Evolutionary conservation across 441 rosid species (phyloP).

Genomic region (Bruguiera hainesii): DNA sequence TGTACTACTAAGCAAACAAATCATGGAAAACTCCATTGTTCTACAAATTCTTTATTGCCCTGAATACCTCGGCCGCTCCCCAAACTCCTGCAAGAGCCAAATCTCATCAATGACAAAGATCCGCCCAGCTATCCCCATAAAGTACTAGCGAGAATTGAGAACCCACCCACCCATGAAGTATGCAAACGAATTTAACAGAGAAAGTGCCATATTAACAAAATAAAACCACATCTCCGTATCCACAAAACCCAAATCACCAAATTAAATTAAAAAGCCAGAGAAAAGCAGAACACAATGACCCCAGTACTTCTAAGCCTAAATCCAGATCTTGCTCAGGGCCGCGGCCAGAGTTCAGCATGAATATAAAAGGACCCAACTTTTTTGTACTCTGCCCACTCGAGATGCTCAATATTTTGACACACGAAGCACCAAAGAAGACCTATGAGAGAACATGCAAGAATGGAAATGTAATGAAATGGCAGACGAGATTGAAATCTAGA

Average conservation of each 20-base stretch:
- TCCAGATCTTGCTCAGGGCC: slow-evolving; percentile 35
- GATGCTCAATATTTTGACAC: not conserved
- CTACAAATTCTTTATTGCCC: slow-evolving; percentile 16
- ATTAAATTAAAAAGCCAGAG: not conserved
- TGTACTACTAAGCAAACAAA: slow-evolving; percentile 27
- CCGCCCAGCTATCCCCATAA: not conserved
- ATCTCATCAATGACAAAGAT: slow-evolving; percentile 1
- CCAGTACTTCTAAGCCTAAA: slow-evolving; percentile 10
- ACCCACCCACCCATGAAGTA: not conserved
- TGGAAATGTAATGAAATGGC: slow-evolving; percentile 9
- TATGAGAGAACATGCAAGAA: not conserved
- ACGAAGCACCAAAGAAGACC: slow-evolving; percentile 13
- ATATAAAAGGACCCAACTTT: not conserved
- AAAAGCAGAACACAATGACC: slow-evolving; percentile 9
- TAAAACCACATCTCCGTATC: not conserved
- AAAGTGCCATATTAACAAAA: not conserved
- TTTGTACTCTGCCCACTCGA: not conserved
- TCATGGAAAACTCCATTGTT: slow-evolving; percentile 38
- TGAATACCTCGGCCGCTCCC: slow-evolving; percentile 22
- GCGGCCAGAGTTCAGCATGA: slow-evolving; percentile 1
- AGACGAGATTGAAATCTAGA: slow-evolving; percentile 10
- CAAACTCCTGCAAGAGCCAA: slow-evolving; percentile 38
- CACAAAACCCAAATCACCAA: not conserved
- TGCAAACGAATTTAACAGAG: not conserved
- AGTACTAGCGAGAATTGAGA: not conserved